Percentiles rank a stretch among this genome's conserved stretches.
Evolutionary conservation across 2,329 filamentous ascomycete species (phyloP).

Genomic region (Xylaria sp.): DNA sequence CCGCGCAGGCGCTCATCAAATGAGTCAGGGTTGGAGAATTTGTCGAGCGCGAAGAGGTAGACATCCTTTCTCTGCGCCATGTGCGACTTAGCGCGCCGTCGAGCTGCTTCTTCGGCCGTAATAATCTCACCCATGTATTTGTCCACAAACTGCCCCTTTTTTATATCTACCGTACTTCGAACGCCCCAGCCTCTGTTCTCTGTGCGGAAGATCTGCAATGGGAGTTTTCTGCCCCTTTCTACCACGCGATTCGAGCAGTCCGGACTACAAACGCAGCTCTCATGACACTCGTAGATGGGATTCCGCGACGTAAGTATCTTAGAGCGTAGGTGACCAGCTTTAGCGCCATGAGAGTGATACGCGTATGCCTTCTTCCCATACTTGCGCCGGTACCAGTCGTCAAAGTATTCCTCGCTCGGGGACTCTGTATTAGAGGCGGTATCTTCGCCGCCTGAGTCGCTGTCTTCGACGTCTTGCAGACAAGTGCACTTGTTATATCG

Average conservation of each 20-base stretch:
- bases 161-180: conserved; percentile 66
- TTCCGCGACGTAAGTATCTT: conserved; percentile 58
- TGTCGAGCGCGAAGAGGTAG: conserved; percentile 83
- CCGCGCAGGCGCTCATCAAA: conserved; percentile 62
- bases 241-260: conserved; percentile 78
- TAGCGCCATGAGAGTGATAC: conserved; percentile 63
- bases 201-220: conserved; percentile 79
- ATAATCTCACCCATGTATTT: conserved; percentile 77
- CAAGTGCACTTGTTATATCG: conserved; percentile 72
- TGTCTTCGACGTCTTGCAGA: conserved; percentile 56
- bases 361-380: conserved; percentile 57
- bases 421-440: not conserved
- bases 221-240: conserved; percentile 72
- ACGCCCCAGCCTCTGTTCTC: conserved; percentile 77
- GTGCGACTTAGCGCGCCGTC: conserved; percentile 62
- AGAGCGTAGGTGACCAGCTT: conserved; percentile 58
- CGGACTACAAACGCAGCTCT: conserved; percentile 67
- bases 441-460: conserved; percentile 55
- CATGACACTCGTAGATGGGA: conserved; percentile 82
- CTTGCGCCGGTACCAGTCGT: conserved; percentile 46
- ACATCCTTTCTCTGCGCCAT: conserved; percentile 70
- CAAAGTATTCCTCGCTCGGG: not conserved
- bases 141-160: conserved; percentile 79
- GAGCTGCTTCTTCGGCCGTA: conserved; percentile 66
- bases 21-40: conserved; percentile 68